A percentile compares a stretch with the other conserved stretches of the same genome.
Conservation (phyloP, 164 flowering plant species). For the Annona squamosa region DNA sequence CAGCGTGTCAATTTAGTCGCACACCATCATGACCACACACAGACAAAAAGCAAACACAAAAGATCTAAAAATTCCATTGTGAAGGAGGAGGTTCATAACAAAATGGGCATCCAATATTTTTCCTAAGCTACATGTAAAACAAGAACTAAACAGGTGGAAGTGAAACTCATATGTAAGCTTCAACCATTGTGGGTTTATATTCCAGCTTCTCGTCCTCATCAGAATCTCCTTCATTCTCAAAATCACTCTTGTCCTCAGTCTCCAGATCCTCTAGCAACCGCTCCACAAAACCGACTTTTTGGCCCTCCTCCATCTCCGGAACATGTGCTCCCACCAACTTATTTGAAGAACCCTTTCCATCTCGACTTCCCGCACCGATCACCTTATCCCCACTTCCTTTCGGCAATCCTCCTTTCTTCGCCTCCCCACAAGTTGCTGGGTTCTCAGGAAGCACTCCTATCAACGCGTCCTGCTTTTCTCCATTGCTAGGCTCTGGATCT, state of each 20-base stretch:
- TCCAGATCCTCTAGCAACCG: slow-evolving; percentile 26
- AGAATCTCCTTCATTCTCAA: slow-evolving; percentile 6
- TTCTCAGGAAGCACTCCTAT: slow-evolving; percentile 19
- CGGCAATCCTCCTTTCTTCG: slow-evolving; percentile 25
- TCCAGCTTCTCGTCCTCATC: slow-evolving; percentile 11
- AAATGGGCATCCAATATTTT: too few relatives aligned
- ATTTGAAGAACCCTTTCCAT: slow-evolving; percentile 9
- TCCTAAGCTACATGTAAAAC: background rate
- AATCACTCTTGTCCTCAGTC: slow-evolving; percentile 14
- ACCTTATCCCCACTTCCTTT: slow-evolving; percentile 21
- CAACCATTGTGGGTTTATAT: slow-evolving; percentile 24
- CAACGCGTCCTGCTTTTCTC: slow-evolving; percentile 24
- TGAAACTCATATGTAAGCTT: slow-evolving; percentile 12
- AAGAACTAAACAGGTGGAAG: too few relatives aligned
- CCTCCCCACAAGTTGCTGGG: slow-evolving; percentile 27
- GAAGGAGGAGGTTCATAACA: too few relatives aligned
- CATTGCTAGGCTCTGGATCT: slow-evolving; percentile 30
- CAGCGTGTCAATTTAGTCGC: too few relatives aligned
- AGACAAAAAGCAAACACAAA: too few relatives aligned
- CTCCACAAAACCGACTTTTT: slow-evolving; percentile 28
- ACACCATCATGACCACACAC: too few relatives aligned
- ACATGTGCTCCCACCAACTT: slow-evolving; percentile 14
- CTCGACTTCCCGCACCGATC: slow-evolving; percentile 6
- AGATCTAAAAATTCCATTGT: too few relatives aligned
- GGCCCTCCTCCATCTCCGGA: slow-evolving; percentile 6